Evolutionary conservation across 768 basidiomycete genomes (phyloP).

Genomic region (Rhizopogon sp.): DNA sequence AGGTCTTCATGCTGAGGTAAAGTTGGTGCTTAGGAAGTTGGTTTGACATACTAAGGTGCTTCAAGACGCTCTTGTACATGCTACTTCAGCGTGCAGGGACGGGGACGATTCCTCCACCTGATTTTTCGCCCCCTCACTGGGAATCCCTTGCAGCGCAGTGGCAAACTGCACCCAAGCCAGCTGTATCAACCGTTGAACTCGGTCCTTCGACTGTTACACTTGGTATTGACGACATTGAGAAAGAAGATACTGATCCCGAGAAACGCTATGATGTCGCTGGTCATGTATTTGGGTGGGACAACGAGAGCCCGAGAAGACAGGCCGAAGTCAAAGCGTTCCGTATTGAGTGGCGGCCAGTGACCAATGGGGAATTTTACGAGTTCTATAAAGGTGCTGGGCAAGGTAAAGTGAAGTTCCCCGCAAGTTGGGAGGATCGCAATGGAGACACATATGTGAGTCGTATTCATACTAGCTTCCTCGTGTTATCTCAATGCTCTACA

Average conservation of each 20-base stretch:
- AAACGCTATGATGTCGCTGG: constrained; percentile 34
- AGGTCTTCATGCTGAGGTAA: constrained; percentile 76
- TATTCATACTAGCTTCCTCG: not conserved
- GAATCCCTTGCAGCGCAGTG: constrained; percentile 42
- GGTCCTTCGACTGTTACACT: constrained; percentile 56
- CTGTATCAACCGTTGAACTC: constrained; percentile 44
- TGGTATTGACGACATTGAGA: constrained; percentile 83
- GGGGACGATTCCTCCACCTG: constrained; percentile 74
- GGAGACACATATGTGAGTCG: constrained; percentile 44
- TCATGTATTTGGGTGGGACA: constrained; percentile 93
- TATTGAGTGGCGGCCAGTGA: constrained; percentile 83
- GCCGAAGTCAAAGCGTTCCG: constrained; percentile 65
- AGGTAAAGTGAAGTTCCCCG: constrained; percentile 49
- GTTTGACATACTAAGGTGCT: not conserved
- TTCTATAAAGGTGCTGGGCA: constrained; percentile 50
- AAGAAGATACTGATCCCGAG: constrained; percentile 44
- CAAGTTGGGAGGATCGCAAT: constrained; percentile 64
- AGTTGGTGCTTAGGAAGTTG: not conserved
- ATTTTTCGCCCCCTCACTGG: constrained; percentile 75
- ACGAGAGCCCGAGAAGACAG: constrained; percentile 68
- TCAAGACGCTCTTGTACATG: constrained; percentile 88
- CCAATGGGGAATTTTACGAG: constrained; percentile 79
- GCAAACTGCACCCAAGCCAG: constrained; percentile 40
- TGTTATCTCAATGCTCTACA: constrained; percentile 16
- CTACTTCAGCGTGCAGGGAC: constrained; percentile 75